Base-by-base conservation (phyloP, 305 asterid species). In the Withania somnifera region DNA sequence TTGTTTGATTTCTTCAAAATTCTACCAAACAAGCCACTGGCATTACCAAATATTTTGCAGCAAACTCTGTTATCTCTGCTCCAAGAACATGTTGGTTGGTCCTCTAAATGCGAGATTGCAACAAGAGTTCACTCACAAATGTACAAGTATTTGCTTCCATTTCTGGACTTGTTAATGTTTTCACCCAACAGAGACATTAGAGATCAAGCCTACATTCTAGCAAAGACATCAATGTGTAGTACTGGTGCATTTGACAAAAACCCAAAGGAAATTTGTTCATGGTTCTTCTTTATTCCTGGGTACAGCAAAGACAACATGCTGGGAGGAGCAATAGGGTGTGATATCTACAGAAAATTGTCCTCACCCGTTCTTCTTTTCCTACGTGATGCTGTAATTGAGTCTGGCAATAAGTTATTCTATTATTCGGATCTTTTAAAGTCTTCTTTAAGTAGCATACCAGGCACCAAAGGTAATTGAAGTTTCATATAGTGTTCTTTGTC, bases 221-320 rank as follows among this genome's bases (percentile, higher is more conserved):
- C 98, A 76, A 90, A 89, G 87, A 91, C 94, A 82, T 93, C 98
- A 84, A 90, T 94, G 90, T 87, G 88, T 69, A 93, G 99, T 90
- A 91, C 97, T 56, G 99, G 97, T 80, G 97, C 97, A 84, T 93
- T 95, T 88, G 98, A 92, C 86, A 87, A 84, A 66, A 91, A 91
- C 71, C 83, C 88, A 19, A 88, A 82, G 85, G 98, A 95, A 82
- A 89, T 91, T 84, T 88, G 89, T 86, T 87, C 85, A 38, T 95
- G 99, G 98, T 92, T 95, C 90, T 85, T 87, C 83, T 92, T 95
- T 85, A 88, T 95, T 86, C 98, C 98, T 63, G 97, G 97, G 80
- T 89, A 87, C 76, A 38, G 84, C 64, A 83, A 83, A 40, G 78
- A 83, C 82, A 45, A 64, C 84, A 60, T 80, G 80, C 83, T 47